phyloP scores from a whole-genome alignment of 1,139 yeast species.

The Yamadazyma conglobata region DNA sequence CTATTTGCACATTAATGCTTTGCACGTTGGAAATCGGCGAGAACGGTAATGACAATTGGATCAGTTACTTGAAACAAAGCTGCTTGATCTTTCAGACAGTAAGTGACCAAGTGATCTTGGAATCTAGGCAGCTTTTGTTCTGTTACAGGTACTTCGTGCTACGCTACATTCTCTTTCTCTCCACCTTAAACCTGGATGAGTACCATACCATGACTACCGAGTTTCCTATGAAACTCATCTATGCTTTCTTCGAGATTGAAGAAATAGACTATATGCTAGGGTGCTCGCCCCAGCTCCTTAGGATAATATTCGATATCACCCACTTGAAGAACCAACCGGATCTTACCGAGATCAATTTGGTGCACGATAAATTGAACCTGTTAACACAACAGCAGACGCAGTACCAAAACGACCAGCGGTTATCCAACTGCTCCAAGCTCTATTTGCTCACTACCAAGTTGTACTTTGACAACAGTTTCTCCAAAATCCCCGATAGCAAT shows the following conservation, averaged over 20 bases:
- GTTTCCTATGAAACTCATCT: conserved; percentile 21
- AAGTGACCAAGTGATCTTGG: conserved; percentile 14
- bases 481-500: background rate
- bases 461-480: conserved; percentile 10
- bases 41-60: conserved; percentile 22
- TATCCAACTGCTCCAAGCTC: conserved; percentile 8
- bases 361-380: conserved; percentile 6
- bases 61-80: conserved; percentile 23
- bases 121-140: conserved; percentile 18
- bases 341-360: background rate
- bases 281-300: conserved; percentile 23
- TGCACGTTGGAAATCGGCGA: conserved; percentile 27
- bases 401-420: conserved; percentile 4
- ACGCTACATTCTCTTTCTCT: conserved; percentile 21
- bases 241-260: conserved; percentile 16
- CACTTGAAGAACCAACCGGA: conserved; percentile 12
- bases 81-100: conserved; percentile 21
- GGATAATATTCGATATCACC: conserved; percentile 18
- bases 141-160: conserved; percentile 25
- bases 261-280: conserved; percentile 26
- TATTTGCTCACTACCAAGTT: conserved; percentile 11
- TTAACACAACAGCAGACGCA: conserved; percentile 3
- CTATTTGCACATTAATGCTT: conserved; percentile 18
- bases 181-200: conserved; percentile 18
- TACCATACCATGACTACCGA: conserved; percentile 12